Percentiles rank a stretch among this genome's conserved stretches.
phyloP scores from a whole-genome alignment of 2,329 filamentous ascomycete genomes.

The Fusarium lateritium region DNA sequence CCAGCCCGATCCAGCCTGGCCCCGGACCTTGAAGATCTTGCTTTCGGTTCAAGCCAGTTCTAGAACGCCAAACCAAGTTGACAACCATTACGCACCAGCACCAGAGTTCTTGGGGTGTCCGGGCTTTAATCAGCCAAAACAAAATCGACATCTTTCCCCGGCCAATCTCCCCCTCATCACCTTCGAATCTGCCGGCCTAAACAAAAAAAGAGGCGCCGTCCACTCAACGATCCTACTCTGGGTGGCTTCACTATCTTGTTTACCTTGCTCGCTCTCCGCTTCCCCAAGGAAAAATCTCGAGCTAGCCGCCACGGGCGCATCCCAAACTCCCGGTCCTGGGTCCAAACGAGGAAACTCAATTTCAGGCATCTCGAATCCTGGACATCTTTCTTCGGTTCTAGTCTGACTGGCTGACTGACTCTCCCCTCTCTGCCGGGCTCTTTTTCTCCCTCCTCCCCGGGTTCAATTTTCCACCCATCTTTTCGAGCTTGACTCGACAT shows the following conservation, averaged over 20 bases:
- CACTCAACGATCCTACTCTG: conserved; percentile 18
- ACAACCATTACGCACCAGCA: conserved; percentile 34
- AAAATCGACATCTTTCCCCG: conserved; percentile 26
- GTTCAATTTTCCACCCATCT: conserved; percentile 23
- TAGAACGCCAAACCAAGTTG: conserved; percentile 40
- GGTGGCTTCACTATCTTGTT: conserved; percentile 29
- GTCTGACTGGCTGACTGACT: conserved; percentile 24
- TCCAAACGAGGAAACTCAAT: conserved; percentile 47
- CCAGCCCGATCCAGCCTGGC: conserved; percentile 44
- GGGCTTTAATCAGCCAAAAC: conserved; percentile 23
- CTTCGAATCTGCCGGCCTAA: conserved; percentile 8
- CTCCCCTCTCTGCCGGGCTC: conserved; percentile 21
- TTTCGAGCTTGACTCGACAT: conserved; percentile 29
- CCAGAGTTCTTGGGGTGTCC: conserved; percentile 23
- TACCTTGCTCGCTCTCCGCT: conserved; percentile 32
- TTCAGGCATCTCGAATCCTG: conserved; percentile 45
- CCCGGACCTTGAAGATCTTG: conserved; percentile 37
- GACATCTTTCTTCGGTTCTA: conserved; percentile 39
- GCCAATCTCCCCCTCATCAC: conserved; percentile 1
- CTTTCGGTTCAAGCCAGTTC: conserved; percentile 38
- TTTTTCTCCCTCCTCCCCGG: conserved; percentile 29
- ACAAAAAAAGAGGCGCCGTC: conserved; percentile 23
- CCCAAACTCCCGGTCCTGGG: conserved; percentile 47
- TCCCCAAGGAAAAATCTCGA: conserved; percentile 40
- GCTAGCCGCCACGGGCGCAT: conserved; percentile 48